phyloP scores from a whole-genome alignment of 2,329 filamentous ascomycete genomes.

The Didymella lethalis region DNA sequence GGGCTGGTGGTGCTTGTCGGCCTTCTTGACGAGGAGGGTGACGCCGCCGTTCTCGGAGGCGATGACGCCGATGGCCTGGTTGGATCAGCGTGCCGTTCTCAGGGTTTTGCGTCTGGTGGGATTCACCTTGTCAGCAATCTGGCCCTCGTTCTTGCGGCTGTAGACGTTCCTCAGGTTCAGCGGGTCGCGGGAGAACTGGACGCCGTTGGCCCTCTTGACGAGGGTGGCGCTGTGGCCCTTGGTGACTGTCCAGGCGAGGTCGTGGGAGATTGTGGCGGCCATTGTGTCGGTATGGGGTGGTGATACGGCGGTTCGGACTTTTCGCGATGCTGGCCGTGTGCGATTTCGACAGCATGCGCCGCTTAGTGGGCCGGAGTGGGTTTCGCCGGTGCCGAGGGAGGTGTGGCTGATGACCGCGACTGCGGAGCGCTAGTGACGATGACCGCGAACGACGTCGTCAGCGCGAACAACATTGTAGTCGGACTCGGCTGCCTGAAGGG shows the following conservation, averaged over 20 bases:
- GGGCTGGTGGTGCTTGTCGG: conserved; percentile 75
- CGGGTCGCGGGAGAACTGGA: conserved; percentile 92
- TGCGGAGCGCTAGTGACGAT: conserved; percentile 9
- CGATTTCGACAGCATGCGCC: conserved; percentile 16
- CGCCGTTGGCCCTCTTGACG: conserved; percentile 86
- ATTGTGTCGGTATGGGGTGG: conserved; percentile 50
- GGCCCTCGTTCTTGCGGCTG: conserved; percentile 92
- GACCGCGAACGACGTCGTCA: conserved; percentile 21
- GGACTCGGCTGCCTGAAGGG: conserved; percentile 10
- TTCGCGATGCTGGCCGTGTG: conserved; percentile 23
- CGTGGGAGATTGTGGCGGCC: conserved; percentile 75
- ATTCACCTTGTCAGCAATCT: conserved; percentile 91
- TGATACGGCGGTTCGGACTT: conserved; percentile 32
- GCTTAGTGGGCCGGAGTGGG: not conserved
- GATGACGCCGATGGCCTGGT: conserved; percentile 81
- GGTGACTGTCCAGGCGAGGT: conserved; percentile 94
- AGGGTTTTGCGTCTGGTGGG: not conserved
- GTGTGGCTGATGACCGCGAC: conserved; percentile 6
- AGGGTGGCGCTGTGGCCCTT: conserved; percentile 89
- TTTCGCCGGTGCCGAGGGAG: conserved; percentile 4
- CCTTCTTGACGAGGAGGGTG: conserved; percentile 84
- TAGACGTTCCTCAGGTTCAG: conserved; percentile 93
- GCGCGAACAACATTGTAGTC: not conserved
- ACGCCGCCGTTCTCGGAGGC: conserved; percentile 80
- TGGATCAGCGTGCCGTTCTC: not conserved